Percentiles rank a stretch among this genome's conserved stretches.
Conservation (phyloP, 768 basidiomycete species). For the Hysterangium stoloniferum region DNA sequence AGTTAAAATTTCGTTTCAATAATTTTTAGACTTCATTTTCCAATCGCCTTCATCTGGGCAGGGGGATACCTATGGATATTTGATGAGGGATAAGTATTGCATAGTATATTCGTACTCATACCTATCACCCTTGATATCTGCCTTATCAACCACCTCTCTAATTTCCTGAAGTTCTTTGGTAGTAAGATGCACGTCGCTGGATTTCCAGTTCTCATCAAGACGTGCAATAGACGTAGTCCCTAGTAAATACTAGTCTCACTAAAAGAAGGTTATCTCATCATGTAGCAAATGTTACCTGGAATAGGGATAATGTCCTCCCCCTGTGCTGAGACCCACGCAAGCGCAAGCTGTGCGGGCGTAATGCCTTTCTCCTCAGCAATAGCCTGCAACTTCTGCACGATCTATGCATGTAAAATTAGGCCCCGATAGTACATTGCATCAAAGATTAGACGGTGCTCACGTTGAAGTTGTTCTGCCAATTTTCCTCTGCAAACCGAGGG, state of each 20-base stretch:
- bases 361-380: slow-evolving; percentile 22
- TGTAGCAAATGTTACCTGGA: slow-evolving; percentile 24
- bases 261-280: neutral
- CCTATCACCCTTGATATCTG: slow-evolving; percentile 1
- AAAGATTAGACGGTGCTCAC: neutral
- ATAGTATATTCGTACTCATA: neutral
- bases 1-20: too few species aligned
- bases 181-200: slow-evolving; percentile 5
- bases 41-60: neutral
- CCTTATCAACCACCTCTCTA: slow-evolving; percentile 2
- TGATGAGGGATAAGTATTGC: neutral
- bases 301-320: slow-evolving; percentile 39
- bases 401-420: neutral
- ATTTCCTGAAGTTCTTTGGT: slow-evolving; percentile 6
- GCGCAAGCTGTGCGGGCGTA: slow-evolving; percentile 37
- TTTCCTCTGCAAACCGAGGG: slow-evolving; percentile 2
- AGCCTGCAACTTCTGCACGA: neutral
- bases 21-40: too few species aligned
- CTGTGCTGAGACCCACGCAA: slow-evolving; percentile 43
- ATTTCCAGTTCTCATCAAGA: slow-evolving; percentile 11
- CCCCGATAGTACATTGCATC: neutral
- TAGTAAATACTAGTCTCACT: too few species aligned
- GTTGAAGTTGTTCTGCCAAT: neutral
- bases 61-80: neutral
- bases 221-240: slow-evolving; percentile 3